Evolutionary conservation across 2,329 filamentous ascomycete genomes (phyloP).

Genomic region (Aspergillus japonicus): DNA sequence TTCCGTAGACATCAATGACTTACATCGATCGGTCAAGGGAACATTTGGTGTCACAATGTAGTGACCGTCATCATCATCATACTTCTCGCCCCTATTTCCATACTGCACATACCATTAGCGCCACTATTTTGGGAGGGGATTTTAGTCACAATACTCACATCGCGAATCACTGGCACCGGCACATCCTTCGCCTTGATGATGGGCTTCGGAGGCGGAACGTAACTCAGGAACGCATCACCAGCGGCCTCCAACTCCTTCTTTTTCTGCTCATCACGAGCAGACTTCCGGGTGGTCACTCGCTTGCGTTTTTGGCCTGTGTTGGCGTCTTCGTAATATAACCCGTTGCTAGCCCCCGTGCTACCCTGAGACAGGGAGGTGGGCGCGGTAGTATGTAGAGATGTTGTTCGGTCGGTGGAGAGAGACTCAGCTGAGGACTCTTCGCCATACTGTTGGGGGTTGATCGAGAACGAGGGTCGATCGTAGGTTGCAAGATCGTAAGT

Average conservation of each 20-base stretch:
- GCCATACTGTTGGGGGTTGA: slow-evolving; percentile 68
- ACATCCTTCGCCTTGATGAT: slow-evolving; percentile 87
- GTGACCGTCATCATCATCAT: slow-evolving; percentile 95
- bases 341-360: slow-evolving; percentile 51
- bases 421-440: slow-evolving; percentile 67
- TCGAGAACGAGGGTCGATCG: slow-evolving; percentile 68
- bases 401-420: slow-evolving; percentile 78
- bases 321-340: slow-evolving; percentile 65
- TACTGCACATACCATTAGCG: slow-evolving; percentile 36
- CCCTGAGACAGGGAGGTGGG: slow-evolving; percentile 76
- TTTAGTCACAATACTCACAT: slow-evolving; percentile 49
- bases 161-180: slow-evolving; percentile 57
- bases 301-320: slow-evolving; percentile 85
- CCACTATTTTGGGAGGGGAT: neutral
- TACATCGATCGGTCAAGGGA: slow-evolving; percentile 85
- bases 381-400: slow-evolving; percentile 81
- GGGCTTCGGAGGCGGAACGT: slow-evolving; percentile 82
- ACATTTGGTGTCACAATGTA: slow-evolving; percentile 90
- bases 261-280: slow-evolving; percentile 78
- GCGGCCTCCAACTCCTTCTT: slow-evolving; percentile 69
- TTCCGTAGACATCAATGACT: slow-evolving; percentile 39
- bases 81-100: slow-evolving; percentile 62
- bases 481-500: slow-evolving; percentile 72
- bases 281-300: slow-evolving; percentile 71
- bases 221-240: slow-evolving; percentile 71